These are phyloP conservation scores for Euphorbia pulcherrima DNA, from an alignment of 345 rosid genomes.

Conservation along the genomic window DNA sequence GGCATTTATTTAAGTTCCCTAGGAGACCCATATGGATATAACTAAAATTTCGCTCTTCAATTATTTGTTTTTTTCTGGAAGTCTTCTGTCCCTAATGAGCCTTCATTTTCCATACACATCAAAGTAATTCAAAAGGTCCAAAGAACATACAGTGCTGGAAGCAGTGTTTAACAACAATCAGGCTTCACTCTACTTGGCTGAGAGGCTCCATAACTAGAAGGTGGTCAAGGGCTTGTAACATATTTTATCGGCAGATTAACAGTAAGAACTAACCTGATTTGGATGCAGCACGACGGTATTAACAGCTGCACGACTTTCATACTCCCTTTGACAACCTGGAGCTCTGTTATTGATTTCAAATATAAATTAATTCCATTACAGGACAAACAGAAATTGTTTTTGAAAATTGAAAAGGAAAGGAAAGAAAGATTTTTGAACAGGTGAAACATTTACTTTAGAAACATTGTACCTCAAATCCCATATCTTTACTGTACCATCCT, in stretches of 20 bases:
- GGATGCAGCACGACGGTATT: constrained; percentile 94
- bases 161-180: too few species aligned
- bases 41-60: too few species aligned
- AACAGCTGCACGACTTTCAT: constrained; percentile 94
- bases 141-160: too few species aligned
- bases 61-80: too few species aligned
- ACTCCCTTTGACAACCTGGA: constrained; percentile 94
- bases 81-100: too few species aligned
- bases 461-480: constrained; percentile 81
- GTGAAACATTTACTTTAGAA: background rate
- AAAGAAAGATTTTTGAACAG: background rate
- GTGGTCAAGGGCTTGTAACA: background rate
- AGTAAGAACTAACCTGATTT: constrained; percentile 59
- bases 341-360: constrained; percentile 53
- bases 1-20: too few species aligned
- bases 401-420: background rate
- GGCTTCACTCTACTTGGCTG: too few species aligned
- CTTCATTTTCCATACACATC: too few species aligned
- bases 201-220: too few species aligned
- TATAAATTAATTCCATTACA: constrained; percentile 10
- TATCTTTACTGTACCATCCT: constrained; percentile 92
- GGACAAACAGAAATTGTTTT: background rate
- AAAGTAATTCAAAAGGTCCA: too few species aligned
- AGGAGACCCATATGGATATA: too few species aligned
- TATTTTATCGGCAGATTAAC: background rate